Conservation (phyloP, 116 monocot genomes). For the Trichopus zeylanicus region DNA sequence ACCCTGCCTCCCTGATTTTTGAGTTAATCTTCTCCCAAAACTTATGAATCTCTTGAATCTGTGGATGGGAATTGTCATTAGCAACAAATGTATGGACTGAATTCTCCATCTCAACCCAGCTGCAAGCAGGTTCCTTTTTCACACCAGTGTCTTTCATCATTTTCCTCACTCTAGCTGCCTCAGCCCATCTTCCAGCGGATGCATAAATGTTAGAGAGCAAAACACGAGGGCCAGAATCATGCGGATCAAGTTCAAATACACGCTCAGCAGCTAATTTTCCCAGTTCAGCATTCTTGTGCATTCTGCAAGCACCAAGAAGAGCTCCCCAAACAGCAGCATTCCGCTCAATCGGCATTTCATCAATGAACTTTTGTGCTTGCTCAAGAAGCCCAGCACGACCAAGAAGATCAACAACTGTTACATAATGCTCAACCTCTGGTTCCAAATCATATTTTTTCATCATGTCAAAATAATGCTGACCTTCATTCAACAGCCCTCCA, state of each 20-base stretch:
- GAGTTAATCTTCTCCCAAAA: slow-evolving; percentile 14
- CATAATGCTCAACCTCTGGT: slow-evolving; percentile 28
- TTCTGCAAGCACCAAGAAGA: slow-evolving; percentile 33
- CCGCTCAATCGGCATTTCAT: slow-evolving; percentile 21
- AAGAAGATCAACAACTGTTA: slow-evolving; percentile 33
- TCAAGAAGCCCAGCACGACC: slow-evolving; percentile 26
- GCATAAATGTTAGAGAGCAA: slow-evolving; percentile 24
- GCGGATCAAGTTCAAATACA: slow-evolving; percentile 18
- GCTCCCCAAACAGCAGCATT: slow-evolving; percentile 36
- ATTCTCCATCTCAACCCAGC: slow-evolving; percentile 37
- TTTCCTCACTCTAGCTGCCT: slow-evolving; percentile 19
- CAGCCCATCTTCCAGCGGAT: slow-evolving; percentile 15
- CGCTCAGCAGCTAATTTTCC: slow-evolving; percentile 16
- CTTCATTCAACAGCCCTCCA: slow-evolving; percentile 20
- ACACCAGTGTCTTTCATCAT: slow-evolving; percentile 27
- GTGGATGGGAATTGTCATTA: slow-evolving; percentile 29
- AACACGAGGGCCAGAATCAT: slow-evolving; percentile 19
- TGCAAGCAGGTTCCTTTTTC: slow-evolving; percentile 35
- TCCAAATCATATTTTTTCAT: slow-evolving; percentile 20
- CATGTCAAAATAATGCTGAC: slow-evolving; percentile 16
- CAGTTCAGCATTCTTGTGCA: slow-evolving; percentile 23
- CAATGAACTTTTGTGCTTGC: slow-evolving; percentile 23
- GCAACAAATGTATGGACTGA: slow-evolving; percentile 28
- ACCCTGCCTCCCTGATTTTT: slow-evolving; percentile 25
- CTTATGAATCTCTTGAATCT: slow-evolving; percentile 15